These are phyloP conservation scores for Amylostereum chailletii DNA, from an alignment of 1,284 basidiomycete genomes.

Conservation along the genomic window DNA sequence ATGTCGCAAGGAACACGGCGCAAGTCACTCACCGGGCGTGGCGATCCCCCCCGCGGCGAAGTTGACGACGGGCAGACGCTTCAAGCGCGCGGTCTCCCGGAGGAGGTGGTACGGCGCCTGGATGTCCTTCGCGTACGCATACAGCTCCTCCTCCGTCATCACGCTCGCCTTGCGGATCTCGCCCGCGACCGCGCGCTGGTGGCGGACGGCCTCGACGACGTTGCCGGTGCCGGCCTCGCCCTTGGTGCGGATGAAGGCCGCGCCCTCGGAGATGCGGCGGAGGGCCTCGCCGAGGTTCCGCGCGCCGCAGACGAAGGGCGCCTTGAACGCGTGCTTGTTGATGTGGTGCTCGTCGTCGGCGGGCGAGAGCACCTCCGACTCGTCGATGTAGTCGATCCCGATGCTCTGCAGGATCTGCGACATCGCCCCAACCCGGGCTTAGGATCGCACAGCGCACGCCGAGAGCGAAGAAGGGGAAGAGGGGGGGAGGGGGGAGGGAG, in stretches of 20 bases:
- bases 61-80: slow-evolving; percentile 89
- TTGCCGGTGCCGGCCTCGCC: slow-evolving; percentile 98
- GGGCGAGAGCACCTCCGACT: slow-evolving; percentile 93
- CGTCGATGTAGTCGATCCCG: slow-evolving; percentile 98
- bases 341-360: slow-evolving; percentile 83
- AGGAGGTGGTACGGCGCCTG: slow-evolving; percentile 95
- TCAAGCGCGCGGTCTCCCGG: slow-evolving; percentile 92
- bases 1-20: not conserved
- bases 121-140: slow-evolving; percentile 89
- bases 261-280: slow-evolving; percentile 94
- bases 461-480: not conserved
- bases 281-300: slow-evolving; percentile 87
- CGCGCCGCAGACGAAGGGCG: slow-evolving; percentile 81
- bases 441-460: slow-evolving; percentile 4
- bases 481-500: not conserved
- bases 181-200: slow-evolving; percentile 76
- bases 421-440: not conserved
- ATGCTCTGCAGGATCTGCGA: slow-evolving; percentile 86
- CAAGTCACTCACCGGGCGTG: slow-evolving; percentile 69
- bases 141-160: slow-evolving; percentile 95
- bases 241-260: slow-evolving; percentile 95
- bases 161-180: slow-evolving; percentile 83
- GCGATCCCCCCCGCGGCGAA: slow-evolving; percentile 97
- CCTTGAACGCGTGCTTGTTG: slow-evolving; percentile 88
- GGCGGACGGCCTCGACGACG: slow-evolving; percentile 94